Evolutionary conservation across 768 basidiomycete genomes (phyloP).

Genomic region (Naematelia aurantialba): DNA sequence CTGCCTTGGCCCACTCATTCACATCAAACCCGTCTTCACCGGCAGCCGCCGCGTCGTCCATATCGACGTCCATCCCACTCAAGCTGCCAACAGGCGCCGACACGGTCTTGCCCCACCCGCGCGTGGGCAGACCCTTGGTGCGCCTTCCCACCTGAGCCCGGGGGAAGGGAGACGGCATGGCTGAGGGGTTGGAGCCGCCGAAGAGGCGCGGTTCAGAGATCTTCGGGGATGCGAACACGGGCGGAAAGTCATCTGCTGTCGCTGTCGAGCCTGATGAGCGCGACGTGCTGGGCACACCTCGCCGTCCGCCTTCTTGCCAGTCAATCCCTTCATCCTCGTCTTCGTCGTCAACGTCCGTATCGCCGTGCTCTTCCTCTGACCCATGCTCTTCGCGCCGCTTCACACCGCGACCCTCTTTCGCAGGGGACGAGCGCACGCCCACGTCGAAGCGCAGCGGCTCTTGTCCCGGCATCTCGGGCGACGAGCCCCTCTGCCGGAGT

Average conservation of each 20-base stretch:
- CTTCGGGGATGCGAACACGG: conserved; percentile 32
- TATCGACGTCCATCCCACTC: conserved; percentile 39
- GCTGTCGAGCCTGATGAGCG: conserved; percentile 10
- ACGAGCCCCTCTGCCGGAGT: conserved; percentile 1
- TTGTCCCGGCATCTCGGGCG: background rate
- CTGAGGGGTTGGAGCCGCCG: conserved; percentile 8
- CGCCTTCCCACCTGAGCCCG: background rate
- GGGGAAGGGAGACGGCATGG: conserved; percentile 7
- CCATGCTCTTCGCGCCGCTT: conserved; percentile 10
- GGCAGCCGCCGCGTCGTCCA: conserved; percentile 3
- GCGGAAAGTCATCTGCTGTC: conserved; percentile 35
- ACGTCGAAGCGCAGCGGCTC: background rate
- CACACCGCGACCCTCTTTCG: background rate
- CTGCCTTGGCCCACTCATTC: conserved; percentile 37
- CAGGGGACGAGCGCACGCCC: background rate
- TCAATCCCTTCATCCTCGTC: conserved; percentile 33
- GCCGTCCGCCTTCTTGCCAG: no score
- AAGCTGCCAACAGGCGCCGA: conserved; percentile 33
- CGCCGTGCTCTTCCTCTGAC: conserved; percentile 4
- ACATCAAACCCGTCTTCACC: conserved; percentile 37
- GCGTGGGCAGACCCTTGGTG: conserved; percentile 14
- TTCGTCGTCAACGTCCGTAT: conserved; percentile 30
- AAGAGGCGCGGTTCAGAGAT: conserved; percentile 39
- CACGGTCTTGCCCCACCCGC: conserved; percentile 33
- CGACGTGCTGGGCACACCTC: background rate